Evolutionary conservation across 2,329 filamentous ascomycete species (phyloP), one percentile per base, ranked within the genome.

Genomic region (Periconia sp.): DNA sequence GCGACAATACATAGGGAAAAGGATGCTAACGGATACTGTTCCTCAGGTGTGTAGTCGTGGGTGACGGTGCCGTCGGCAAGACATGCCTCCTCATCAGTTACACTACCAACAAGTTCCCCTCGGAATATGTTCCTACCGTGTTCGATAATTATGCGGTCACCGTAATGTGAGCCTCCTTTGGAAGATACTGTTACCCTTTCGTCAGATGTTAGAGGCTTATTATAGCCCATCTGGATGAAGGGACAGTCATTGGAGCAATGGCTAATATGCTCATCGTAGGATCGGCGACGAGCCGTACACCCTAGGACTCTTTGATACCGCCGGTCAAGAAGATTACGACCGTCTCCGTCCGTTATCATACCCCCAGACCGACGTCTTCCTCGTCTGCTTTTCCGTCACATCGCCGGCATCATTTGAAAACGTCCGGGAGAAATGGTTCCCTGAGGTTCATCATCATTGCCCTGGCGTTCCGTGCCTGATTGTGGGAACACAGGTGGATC

Each of bases 91-190:
- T 99, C 70, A 99, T 99, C 78, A 95, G 90, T 72, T 99, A 99
- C 77, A 99, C 94, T 56, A 99, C 94, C 55, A 99, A 99, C 82
- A 97, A 97, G 68, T 99, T 99, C 74, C 94, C 94, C 24, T 96
- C 92, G 65, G 94, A 99, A 92, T 99, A 99, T 74, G 94, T 99
- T 46, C 94, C 94, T 38, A 99, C 94, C 21, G 94, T 99, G 54
- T 99, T 99, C 74, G 94, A 99, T 75, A 99, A 99, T 78, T 99
- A 99, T 82, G 94, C 94, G 45, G 94, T 99, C 71, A 99, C 94
- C 57, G 94, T 99, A 60, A 99, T 99, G 94, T 96, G 82, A 86
- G 91, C 50, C 36, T 45, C 53, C 49, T 46, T 30, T 28, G 26
- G 21, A 32, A 10, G 7, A 13, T 9, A 29, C 17, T 7, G 11